Evolutionary conservation across 2,329 filamentous ascomycete species (phyloP), one percentile per base, ranked within the genome.

Genomic region (Lachnellula occidentalis): DNA sequence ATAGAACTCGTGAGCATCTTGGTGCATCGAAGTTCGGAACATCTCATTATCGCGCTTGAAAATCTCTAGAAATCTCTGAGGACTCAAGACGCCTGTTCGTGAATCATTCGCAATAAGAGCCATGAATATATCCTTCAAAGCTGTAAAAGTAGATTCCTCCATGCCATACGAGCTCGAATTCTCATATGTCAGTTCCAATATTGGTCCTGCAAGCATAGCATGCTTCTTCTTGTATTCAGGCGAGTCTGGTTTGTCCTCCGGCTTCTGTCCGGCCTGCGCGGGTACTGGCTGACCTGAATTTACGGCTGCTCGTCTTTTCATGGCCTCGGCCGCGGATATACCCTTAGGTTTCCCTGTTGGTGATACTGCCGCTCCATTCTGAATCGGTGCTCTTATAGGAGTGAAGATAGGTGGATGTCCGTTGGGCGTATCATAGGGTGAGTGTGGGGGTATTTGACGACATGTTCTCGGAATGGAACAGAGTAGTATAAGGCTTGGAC

Each of bases 191-290:
- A 97, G 81, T 65, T 95, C 89, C 54, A 97, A 72, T 37, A 96
- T 86, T 0, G 94, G 94, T 0, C 94, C 90, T 43, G 87, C 87
- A 57, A 92, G 78, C 76, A 97, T 85, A 17, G 92, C 92, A 69
- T 94, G 85, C 74, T 96, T 96, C 78, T 99, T 99, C 74, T 96
- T 96, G 74, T 94, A 96, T 73, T 99, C 94, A 0, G 92, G 90
- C 1, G 92, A 92, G 67, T 97, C 92, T 58, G 88, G 89, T 70
- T 91, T 96, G 67, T 97, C 94, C 70, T 97, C 94, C 8, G 90
- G 88, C 63, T 91, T 77, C 24, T 62, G 60, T 45, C 66, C 64
- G 41, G 59, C 78, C 34, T 77, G 78, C 37, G 77, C 77, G 12
- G 78, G 78, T 17, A 79, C 74, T 22, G 79, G 72, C 56, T 82